Base-by-base conservation (phyloP, 352 stramenopile species). In the Paralagenidium karlingii region DNA sequence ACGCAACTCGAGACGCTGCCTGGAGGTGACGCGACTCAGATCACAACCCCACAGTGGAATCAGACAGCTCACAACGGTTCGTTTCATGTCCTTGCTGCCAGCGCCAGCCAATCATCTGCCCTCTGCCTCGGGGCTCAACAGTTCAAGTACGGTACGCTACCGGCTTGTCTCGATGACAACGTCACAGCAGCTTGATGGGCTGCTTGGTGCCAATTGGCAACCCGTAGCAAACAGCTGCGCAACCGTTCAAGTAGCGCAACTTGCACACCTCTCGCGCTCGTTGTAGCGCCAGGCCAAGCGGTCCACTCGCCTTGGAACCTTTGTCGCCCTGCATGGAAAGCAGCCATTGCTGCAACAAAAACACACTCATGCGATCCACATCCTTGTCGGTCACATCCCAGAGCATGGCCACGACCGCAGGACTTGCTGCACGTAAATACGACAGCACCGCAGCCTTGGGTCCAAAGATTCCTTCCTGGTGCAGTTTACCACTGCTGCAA, bases 331-430 rank as follows among this genome's bases (percentile, higher is more conserved):
- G 18, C 69, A 59, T 43, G 34, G 66, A 34, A 65, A 97, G 16
- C 25, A 86, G 58, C 75, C 68, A 85, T 9, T 69, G 53, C 24
- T 60, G 42, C 2, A 93, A 43, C 19, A 92, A 55, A 1, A 62
- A 49, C 25, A 70, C 49, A 50, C 80, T 82, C 25, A 94, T 50
- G n/a, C 94, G 68, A 61, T 99, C 96, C 48, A 99, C 97, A 60
- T 99, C 96, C 42, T 82, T 75, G 56, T 99, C 96, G 19, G 95
- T 99, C 12, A 99, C 95, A 60, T 99, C 96, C 96, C 96, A 99
- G 10, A 99, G 68, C 78, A 98, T 99, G 12, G 86, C 94, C 16
- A 99, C 68, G n/a, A 99, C 94, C 5, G 80, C 91, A 0, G 89
- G 84, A 29, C 87, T 88, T 5, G 92, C 91, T 24, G 83, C 82